Base-by-base conservation (phyloP, 352 stramenopile genomes). In the Phytophthora hybrid region DNA sequence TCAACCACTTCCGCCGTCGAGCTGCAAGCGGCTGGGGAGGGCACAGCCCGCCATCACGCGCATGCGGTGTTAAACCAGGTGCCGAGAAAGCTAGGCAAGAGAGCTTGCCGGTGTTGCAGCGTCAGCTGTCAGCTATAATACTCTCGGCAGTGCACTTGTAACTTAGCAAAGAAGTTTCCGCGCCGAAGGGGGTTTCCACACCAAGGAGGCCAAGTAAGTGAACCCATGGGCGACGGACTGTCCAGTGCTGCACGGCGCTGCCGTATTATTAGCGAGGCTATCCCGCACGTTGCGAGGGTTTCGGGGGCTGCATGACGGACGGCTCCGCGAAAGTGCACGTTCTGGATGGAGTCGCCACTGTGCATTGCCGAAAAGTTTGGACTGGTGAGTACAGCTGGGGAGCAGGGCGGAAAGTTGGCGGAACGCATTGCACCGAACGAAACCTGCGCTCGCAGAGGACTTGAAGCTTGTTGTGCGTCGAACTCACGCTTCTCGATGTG, bases 1-100 rank as follows among this genome's bases (percentile, higher is more conserved):
- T 69, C 52, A 57, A 63, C 63, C 52, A 49, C 31, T 60, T 32
- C 34, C 60, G 49, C 6, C 10, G 46, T 66, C 54, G 59, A 57
- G 37, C 10, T 66, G 59, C 55, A 47, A 51, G 37, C 57, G 19
- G 57, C 57, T 63, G 57, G 37, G 11, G 10, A 49, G 41, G 18
- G 41, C 41, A 14, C 41, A 19, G 55, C 31, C n/a, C 18, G 18
- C 18, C 31, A 61, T 51, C 57, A 52, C 23, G 55, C n/a, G 10
- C 37, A 44, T 11, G 37, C 16, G 37, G 34, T 41, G 34, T 41
- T 16, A 14, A 41, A 5, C 37, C 37, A 3, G 37, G 37, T 44
- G 10, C 10, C 37, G 37, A 44, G 37, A 44, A 44, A 44, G 4
- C 37, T 26, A 26, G 23, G 23, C 23, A 26, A 26, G 23, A 26